These are phyloP conservation scores for Phytopythium cucurbitacearum DNA, from an alignment of 352 stramenopile species.

Conservation along the genomic window DNA sequence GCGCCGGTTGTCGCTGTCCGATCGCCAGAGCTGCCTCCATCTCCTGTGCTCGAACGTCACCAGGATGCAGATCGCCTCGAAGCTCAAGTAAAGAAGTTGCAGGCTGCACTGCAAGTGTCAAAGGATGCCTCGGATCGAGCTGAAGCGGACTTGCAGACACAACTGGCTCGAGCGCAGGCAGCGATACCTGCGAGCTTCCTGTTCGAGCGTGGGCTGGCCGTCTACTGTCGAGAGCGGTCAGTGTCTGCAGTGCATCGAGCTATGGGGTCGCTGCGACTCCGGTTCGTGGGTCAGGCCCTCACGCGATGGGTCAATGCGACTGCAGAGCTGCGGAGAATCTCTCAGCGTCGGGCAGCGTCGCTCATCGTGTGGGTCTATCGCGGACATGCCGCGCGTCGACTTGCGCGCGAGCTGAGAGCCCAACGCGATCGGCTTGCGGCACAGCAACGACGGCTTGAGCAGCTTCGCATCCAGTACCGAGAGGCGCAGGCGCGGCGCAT, in stretches of 20 bases:
- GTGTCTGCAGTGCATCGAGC: conserved; percentile 37
- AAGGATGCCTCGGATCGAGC: conserved; percentile 22
- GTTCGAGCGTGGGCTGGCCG: conserved; percentile 50
- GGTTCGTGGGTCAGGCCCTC: conserved; percentile 24
- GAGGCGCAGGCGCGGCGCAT: conserved; percentile 39
- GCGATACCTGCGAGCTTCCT: conserved; percentile 49
- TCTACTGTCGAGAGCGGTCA: conserved; percentile 33
- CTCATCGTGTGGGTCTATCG: conserved; percentile 38
- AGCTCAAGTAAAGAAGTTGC: too few relatives aligned
- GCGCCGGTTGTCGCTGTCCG: not conserved
- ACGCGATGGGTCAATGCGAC: conserved; percentile 41
- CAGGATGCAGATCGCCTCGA: conserved; percentile 17
- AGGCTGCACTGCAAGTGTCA: conserved; percentile 3
- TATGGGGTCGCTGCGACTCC: conserved; percentile 42
- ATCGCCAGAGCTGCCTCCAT: conserved; percentile 4
- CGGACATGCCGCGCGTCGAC: conserved; percentile 25
- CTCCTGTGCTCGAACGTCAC: conserved; percentile 2
- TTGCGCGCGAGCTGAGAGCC: conserved; percentile 18
- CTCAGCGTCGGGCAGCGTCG: conserved; percentile 23
- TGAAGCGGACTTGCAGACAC: conserved; percentile 15
- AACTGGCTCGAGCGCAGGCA: conserved; percentile 26
- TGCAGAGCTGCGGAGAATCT: conserved; percentile 13
- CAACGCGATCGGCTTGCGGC: conserved; percentile 17
- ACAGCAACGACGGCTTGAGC: conserved; percentile 29
- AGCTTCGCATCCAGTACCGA: conserved; percentile 39